phyloP scores from a whole-genome alignment of 2,329 filamentous ascomycete species.

The Trichoderma afroharzianum region DNA sequence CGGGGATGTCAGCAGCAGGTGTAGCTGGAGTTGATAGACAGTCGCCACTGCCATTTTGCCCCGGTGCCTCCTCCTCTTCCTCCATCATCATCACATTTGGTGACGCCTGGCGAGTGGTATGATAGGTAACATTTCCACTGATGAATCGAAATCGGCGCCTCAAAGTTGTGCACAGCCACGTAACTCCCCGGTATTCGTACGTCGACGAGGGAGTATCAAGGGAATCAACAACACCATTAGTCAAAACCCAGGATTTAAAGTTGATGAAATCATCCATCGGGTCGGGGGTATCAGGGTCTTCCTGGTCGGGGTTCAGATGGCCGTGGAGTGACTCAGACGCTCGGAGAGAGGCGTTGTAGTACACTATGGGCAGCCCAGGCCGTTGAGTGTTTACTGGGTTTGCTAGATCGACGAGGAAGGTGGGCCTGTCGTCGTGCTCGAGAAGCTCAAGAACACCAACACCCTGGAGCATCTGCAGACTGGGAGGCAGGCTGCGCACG shows the following conservation, averaged over 20 bases:
- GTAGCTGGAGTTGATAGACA: constrained; percentile 37
- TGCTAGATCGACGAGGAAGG: constrained; percentile 68
- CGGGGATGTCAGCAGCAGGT: constrained; percentile 30
- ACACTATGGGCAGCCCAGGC: constrained; percentile 58
- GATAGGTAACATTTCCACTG: constrained; percentile 47
- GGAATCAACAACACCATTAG: constrained; percentile 49
- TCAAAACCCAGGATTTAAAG: constrained; percentile 68
- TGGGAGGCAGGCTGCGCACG: constrained; percentile 42
- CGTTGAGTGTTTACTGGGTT: constrained; percentile 53
- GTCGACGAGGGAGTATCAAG: constrained; percentile 52
- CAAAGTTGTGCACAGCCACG: constrained; percentile 69
- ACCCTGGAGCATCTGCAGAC: constrained; percentile 55
- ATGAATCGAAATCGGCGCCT: constrained; percentile 66
- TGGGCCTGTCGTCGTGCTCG: constrained; percentile 72
- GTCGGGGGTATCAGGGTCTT: constrained; percentile 32
- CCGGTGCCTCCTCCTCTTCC: constrained; percentile 31
- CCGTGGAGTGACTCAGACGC: constrained; percentile 53
- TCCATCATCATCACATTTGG: constrained; percentile 33
- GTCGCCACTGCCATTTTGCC: constrained; percentile 34
- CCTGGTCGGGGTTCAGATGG: constrained; percentile 50
- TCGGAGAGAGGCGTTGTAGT: constrained; percentile 65
- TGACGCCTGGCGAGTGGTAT: constrained; percentile 36
- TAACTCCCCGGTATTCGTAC: constrained; percentile 59
- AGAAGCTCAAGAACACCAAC: constrained; percentile 69
- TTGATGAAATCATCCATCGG: constrained; percentile 47